These are phyloP conservation scores for Aspergillus incahuasiensis DNA, from an alignment of 495 filamentous ascomycete genomes.

Conservation along the genomic window DNA sequence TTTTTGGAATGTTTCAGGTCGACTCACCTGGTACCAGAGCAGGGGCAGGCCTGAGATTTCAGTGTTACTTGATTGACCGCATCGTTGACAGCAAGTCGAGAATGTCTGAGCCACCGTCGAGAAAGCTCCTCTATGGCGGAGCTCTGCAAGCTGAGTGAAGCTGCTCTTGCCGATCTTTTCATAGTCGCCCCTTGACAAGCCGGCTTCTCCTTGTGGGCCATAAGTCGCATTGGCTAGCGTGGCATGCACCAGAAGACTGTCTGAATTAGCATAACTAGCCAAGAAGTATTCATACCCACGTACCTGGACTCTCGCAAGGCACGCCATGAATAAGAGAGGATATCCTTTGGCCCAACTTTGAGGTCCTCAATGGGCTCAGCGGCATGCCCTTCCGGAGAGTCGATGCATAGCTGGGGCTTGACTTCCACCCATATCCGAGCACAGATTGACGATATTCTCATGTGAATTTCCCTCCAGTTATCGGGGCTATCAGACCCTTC, in stretches of 20 bases:
- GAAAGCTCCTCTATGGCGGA: constrained; percentile 91
- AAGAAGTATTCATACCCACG: background rate
- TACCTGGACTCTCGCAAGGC: constrained; percentile 89
- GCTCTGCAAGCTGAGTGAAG: constrained; percentile 73
- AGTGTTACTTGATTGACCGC: constrained; percentile 47
- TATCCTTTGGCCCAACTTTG: constrained; percentile 70
- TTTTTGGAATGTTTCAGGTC: background rate
- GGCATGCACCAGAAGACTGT: constrained; percentile 51
- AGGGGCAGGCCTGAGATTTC: constrained; percentile 37
- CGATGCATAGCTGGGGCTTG: constrained; percentile 73
- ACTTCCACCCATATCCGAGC: constrained; percentile 68
- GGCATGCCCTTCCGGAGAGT: constrained; percentile 84
- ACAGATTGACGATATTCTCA: constrained; percentile 53
- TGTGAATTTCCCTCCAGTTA: constrained; percentile 44
- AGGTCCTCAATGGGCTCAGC: constrained; percentile 68
- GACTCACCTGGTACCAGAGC: constrained; percentile 62
- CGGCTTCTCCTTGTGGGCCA: constrained; percentile 28
- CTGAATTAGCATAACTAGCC: constrained; percentile 5
- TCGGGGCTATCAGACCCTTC: constrained; percentile 9
- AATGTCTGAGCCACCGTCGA: constrained; percentile 90
- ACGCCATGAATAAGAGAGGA: constrained; percentile 89
- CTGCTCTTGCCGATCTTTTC: constrained; percentile 60
- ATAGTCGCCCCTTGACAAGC: constrained; percentile 36
- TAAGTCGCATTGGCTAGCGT: constrained; percentile 37
- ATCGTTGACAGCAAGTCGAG: constrained; percentile 63